Base-by-base conservation (phyloP, 2,329 filamentous ascomycete species). In the Sarocladium oryzae region DNA sequence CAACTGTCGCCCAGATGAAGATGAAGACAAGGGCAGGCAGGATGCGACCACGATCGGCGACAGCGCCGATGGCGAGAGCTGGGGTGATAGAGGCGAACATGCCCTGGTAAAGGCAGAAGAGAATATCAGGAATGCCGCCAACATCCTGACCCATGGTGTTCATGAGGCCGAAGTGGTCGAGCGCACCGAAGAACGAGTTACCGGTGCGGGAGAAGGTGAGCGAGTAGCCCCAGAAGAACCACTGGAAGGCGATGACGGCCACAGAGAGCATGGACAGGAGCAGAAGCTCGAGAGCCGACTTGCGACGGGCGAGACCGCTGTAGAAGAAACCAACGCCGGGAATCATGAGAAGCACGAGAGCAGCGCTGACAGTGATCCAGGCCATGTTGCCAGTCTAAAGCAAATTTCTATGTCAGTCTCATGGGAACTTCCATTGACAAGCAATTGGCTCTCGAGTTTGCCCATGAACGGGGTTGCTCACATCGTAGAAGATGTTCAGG, bases 181-280 rank as follows among this genome's bases (percentile, higher is more conserved):
- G 76, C 57, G 90, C 80, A 41, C 89, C 89, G 54, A 95, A 85
- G 73, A 83, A 95, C 56, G 76, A 76, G 58, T 85, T 86, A 53
- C 88, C 88, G 20, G 81, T 81, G 68, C 90, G 88, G 6, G 88
- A 90, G 69, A 95, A 95, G 56, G 88, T 79, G 50, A 95, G 73
- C 10, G 87, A 92, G 69, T 92, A 95, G 45, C 89, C 89, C 89
- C 89, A 95, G 75, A 95, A 92, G 75, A 95, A 95, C 89, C 90
- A 96, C 65, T 95, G 89, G 70, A 95, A 95, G 48, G 83, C 85
- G 54, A 90, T 82, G 57, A 95, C 82, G 10, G 82, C 87, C 3
- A 86, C 81, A 15, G 88, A 85, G 73, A 95, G 85, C 72, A 95
- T 80, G 13, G 88, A 88, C 3, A 95, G 78, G 78, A 88, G 91